Percentiles rank a stretch among this genome's conserved stretches.
phyloP scores from a whole-genome alignment of 441 rosid genomes.

The Mallotus japonicus region DNA sequence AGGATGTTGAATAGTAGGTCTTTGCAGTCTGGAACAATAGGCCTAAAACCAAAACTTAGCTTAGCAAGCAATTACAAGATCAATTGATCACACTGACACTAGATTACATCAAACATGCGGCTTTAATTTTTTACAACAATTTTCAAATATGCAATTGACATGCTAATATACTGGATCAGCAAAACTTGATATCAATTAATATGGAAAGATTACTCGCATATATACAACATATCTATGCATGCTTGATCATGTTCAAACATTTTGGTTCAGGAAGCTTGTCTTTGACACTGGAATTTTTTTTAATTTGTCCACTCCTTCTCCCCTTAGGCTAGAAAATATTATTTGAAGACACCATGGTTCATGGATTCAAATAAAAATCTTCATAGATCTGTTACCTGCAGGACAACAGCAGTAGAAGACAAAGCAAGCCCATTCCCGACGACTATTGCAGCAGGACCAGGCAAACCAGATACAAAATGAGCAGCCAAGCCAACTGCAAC shows the following conservation, averaged over 20 bases:
- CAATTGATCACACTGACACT: not conserved
- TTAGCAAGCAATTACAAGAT: not conserved
- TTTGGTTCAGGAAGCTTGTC: conserved; percentile 19
- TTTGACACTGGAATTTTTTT: conserved; percentile 2
- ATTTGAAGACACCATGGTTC: conserved; percentile 17
- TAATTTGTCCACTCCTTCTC: conserved; percentile 7
- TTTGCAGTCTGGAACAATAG: conserved; percentile 12
- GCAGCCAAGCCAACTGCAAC: conserved; percentile 76
- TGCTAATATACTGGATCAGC: not conserved
- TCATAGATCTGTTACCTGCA: conserved; percentile 59
- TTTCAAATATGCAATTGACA: conserved; percentile 1
- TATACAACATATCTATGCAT: not conserved
- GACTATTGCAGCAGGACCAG: conserved; percentile 95
- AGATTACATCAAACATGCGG: conserved; percentile 13
- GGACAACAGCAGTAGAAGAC: conserved; percentile 97
- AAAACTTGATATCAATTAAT: not conserved
- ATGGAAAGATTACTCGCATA: not conserved
- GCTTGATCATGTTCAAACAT: conserved; percentile 2
- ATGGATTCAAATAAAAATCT: conserved; percentile 17
- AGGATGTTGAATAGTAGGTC: not conserved
- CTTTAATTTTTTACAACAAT: conserved; percentile 10
- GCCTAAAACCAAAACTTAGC: not conserved
- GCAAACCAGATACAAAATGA: conserved; percentile 72
- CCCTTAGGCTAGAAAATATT: conserved; percentile 1
- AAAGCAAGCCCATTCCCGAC: conserved; percentile 96